Evolutionary conservation across 2,329 filamentous ascomycete species (phyloP).

Genomic region (Neurospora crassa): DNA sequence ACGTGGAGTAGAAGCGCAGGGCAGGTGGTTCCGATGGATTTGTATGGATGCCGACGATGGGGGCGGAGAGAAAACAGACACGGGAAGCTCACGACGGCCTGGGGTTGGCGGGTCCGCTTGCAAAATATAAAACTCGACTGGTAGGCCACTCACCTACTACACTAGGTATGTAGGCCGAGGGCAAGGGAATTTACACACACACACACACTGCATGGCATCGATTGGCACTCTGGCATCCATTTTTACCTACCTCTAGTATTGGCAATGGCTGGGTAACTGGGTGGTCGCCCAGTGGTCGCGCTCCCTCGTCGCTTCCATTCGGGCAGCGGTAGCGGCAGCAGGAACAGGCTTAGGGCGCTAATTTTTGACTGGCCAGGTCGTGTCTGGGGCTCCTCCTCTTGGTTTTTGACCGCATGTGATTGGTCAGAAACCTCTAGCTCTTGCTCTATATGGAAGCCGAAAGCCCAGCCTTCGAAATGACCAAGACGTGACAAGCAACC

Average conservation of each 20-base stretch:
- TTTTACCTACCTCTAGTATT: background rate
- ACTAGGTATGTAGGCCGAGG: background rate
- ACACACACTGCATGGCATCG: background rate
- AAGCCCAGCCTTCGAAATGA: constrained; percentile 18
- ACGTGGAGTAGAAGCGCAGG: background rate
- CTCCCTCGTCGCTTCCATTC: background rate
- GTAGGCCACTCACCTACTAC: background rate
- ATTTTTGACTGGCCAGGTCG: constrained; percentile 12
- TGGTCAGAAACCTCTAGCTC: constrained; percentile 7
- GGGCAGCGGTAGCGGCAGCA: constrained; percentile 8
- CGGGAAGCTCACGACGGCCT: constrained; percentile 6
- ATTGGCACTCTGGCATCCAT: background rate
- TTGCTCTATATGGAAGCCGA: constrained; percentile 12
- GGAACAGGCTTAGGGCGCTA: constrained; percentile 17
- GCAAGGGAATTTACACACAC: background rate
- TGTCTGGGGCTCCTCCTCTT: constrained; percentile 8
- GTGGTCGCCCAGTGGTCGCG: background rate
- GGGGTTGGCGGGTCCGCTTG: constrained; percentile 12
- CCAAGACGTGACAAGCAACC: constrained; percentile 5
- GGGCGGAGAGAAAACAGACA: constrained; percentile 5
- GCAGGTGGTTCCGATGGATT: background rate
- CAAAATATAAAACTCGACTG: constrained; percentile 22
- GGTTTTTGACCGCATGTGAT: constrained; percentile 5
- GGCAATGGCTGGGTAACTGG: background rate
- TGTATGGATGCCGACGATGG: constrained; percentile 1